Base-by-base conservation (phyloP, 2,329 filamentous ascomycete species). In the Gyromitra esculenta region DNA sequence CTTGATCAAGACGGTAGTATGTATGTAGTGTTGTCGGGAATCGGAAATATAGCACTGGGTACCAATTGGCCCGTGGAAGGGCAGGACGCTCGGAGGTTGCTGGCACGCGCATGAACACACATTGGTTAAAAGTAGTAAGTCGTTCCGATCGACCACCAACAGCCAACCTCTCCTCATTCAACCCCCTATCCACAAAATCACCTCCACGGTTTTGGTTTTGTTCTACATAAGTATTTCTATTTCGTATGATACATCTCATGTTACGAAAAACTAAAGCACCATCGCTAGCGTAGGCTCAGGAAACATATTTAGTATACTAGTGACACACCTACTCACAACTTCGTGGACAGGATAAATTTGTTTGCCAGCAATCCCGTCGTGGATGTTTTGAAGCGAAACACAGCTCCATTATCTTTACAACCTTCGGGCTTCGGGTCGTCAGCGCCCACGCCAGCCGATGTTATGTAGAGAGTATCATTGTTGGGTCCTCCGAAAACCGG, bases 371-470 rank as follows among this genome's bases (percentile, higher is more conserved):
- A 81, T 31, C 93, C 92, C 80, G 84, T 85, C 1, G 91, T 88
- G 1, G 92, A 92, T 77, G 97, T 92, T 82, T 96, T 88, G 63
- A 95, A 87, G 82, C 87, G 89, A 84, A 93, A 97, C 77, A 96
- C 82, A 35, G 88, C 90, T 1, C 94, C 94, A 43, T 90, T 89
- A 76, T 89, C 87, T 83, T 87, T 86, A 80, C 87, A 87, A 80
- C 89, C 91, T 81, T 87, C 85, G 5, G 88, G 88, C 75, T 88
- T 86, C 59, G 90, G 89, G 59, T 90, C 88, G 78, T 89, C 87
- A 77, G 92, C 90, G 81, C 91, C 89, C 43, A 76, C 77, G 15
- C 83, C 85, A 4, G 93, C 93, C 71, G 89, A 92, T 21, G 94
- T 97, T 81, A 97, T 91, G 83, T 91, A 91, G 73, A 97, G 85